Evolutionary conservation across 1,139 yeast genomes (phyloP).

Genomic region (Candida smagusa): DNA sequence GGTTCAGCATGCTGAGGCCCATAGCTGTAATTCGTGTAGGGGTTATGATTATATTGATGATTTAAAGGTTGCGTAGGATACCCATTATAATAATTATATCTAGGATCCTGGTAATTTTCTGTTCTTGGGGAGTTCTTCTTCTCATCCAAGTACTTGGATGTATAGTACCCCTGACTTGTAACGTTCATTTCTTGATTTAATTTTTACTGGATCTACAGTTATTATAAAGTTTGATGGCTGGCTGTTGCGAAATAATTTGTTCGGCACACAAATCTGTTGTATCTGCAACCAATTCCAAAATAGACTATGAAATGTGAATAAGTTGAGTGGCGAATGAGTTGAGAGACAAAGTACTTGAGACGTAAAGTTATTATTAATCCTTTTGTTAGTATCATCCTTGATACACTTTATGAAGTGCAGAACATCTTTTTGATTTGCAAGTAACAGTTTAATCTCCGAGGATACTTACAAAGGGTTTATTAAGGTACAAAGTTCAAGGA

Average conservation of each 20-base stretch:
- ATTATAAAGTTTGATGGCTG: constrained; percentile 3
- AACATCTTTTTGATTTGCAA: too few species aligned
- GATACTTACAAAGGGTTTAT: too few species aligned
- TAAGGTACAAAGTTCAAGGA: too few species aligned
- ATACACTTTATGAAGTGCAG: too few species aligned
- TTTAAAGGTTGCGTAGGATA: constrained; percentile 1
- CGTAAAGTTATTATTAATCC: too few species aligned
- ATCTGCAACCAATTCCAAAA: too few species aligned
- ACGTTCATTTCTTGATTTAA: constrained; percentile 17
- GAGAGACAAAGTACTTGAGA: too few species aligned
- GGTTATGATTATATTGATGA: not conserved
- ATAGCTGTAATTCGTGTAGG: constrained; percentile 1
- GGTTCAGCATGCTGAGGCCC: not conserved
- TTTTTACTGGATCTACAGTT: not conserved
- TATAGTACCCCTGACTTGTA: constrained; percentile 21
- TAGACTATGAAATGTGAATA: too few species aligned
- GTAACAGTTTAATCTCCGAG: too few species aligned
- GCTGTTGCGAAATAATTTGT: not conserved
- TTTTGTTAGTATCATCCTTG: too few species aligned
- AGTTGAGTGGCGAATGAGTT: too few species aligned
- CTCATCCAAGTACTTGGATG: constrained; percentile 18
- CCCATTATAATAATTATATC: not conserved
- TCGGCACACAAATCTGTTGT: too few species aligned
- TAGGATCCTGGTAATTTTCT: constrained; percentile 7
- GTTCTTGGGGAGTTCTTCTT: constrained; percentile 11